These are phyloP conservation scores for Blastobotrys chiropterorum DNA, from an alignment of 805 yeast species.

Conservation along the genomic window DNA sequence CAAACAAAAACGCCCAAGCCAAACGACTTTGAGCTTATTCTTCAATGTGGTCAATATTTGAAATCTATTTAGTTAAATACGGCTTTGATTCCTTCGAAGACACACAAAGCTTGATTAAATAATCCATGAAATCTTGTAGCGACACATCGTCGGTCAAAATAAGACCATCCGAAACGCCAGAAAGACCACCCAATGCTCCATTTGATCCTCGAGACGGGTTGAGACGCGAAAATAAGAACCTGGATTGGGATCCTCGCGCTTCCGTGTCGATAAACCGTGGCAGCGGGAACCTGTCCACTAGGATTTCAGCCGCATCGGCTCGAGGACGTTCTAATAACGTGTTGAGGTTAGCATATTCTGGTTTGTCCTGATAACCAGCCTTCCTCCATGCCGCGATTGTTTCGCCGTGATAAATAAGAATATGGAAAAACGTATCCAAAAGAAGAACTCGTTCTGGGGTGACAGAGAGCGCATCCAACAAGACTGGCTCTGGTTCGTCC, in stretches of 20 bases:
- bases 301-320: constrained; percentile 80
- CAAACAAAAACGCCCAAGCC: no score
- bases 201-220: constrained; percentile 80
- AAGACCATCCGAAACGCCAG: constrained; percentile 43
- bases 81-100: constrained; percentile 7
- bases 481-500: constrained; percentile 73
- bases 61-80: constrained; percentile 3
- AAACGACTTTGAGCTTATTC: no score
- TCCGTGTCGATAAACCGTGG: constrained; percentile 94
- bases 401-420: constrained; percentile 86
- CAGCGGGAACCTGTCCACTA: constrained; percentile 86
- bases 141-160: constrained; percentile 92
- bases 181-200: constrained; percentile 32
- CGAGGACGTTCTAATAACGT: constrained; percentile 77
- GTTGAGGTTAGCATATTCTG: constrained; percentile 77
- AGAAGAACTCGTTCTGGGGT: constrained; percentile 76
- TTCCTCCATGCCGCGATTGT: constrained; percentile 91
- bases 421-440: constrained; percentile 89
- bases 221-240: constrained; percentile 83
- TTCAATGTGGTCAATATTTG: no score
- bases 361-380: constrained; percentile 81
- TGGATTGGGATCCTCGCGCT: constrained; percentile 93
- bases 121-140: constrained; percentile 85
- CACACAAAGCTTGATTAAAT: constrained; percentile 79
- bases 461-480: constrained; percentile 82